Evolutionary conservation across 306 rosid species (phyloP), one percentile per base, ranked within the genome.

Genomic region (Hippophae tibetana): DNA sequence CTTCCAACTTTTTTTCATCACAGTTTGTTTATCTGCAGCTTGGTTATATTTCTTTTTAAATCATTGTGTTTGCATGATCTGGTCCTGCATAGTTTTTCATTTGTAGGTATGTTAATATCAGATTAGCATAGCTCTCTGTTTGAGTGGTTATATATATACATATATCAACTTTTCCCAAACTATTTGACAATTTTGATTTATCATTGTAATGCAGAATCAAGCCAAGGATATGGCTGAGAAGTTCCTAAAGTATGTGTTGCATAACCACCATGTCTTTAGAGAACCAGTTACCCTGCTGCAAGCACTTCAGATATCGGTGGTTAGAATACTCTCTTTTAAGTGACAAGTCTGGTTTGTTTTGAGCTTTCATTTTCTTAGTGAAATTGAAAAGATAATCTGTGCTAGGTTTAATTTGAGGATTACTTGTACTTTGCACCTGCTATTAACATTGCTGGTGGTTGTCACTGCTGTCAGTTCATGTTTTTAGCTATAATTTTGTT

Each of bases 231-330:
- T 56, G 83, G 87, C 63, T 10, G 72, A 76, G 55, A 63, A 51
- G 60, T 86, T 89, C 64, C 82, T 81, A 43, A 80, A 80, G 48
- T 89, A 84, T 65, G 76, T 89, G 27, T 60, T 78, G 80, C 60
- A 59, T 63, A 78, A 86, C 78, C 97, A 89, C 68, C 72, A 6
- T 63, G 74, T 86, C 74, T 47, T 26, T 11, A 58, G 61, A 23
- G 87, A 89, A 65, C 68, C 84, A 25, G 69, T 61, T 10, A 76
- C 87, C 43, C 64, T 72, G 50, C 70, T 78, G 62, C 90, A 89
- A 77, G 86, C 95, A 52, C 84, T 86, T 64, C 95, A 84, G 82
- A 69, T 89, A 69, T 86, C 95, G 54, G 74, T 89, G 97, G 97
- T 89, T 61, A 78, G 86, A 67, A 60, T 62, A 70, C 69, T 51